Base-by-base conservation (phyloP, 2,329 filamentous ascomycete species). In the Verticillium nubilum region DNA sequence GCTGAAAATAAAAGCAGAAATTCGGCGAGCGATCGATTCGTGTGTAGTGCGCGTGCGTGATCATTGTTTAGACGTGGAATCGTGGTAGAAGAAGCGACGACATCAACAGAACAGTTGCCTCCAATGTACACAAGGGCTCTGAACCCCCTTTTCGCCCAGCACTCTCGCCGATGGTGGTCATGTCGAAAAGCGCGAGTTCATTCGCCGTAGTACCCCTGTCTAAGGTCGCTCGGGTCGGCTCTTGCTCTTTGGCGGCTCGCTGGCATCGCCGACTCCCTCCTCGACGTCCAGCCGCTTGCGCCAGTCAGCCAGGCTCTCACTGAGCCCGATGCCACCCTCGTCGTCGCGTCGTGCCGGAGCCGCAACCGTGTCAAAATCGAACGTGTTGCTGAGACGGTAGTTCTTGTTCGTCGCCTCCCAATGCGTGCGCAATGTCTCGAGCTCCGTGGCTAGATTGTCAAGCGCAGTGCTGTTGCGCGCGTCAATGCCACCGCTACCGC, bases 381-480 rank as follows among this genome's bases (percentile, higher is more conserved):
- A 96, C 57, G 90, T 87, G 69, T 89, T 93, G 74, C 91, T 96
- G 52, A 97, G 78, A 26, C 95, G 89, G 73, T 98, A 97, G 68
- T 91, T 96, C 74, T 96, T 95, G 77, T 94, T 97, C 13, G 92
- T 97, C 42, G 89, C 91, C 76, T 98, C 92, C 95, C 95, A 99
- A 68, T 97, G 93, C 57, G 82, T 91, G 57, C 94, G 86, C 54
- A 99, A 81, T 13, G 91, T 90, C 72, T 99, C 95, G 7, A 99
- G 86, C 76, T 99, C 95, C 63, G 86, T 92, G 12, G 95, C 94
- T 26, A 99, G 84, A 64, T 89, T 95, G 74, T 99, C 95, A 23
- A 99, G 83, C 3, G 93, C 94, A 66, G 76, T 79, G 68, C 83
- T 85, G 71, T 86, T 83, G 64, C 84, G 78, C 57, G 75, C 78